Evolutionary conservation across 1,284 basidiomycete species (phyloP).

Genomic region (Tilletia horrida): DNA sequence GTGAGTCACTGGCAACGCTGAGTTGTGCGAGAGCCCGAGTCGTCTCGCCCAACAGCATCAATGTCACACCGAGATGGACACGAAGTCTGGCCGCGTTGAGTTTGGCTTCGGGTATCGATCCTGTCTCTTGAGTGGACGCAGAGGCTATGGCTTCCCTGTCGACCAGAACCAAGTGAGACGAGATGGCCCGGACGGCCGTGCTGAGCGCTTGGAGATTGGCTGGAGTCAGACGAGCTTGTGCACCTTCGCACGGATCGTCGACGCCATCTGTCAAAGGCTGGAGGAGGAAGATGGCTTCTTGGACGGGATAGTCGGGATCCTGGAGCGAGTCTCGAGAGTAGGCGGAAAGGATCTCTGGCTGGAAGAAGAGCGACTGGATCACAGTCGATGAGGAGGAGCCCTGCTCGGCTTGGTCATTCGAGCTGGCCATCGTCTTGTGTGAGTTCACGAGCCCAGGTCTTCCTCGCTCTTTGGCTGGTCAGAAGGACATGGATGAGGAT

Average conservation of each 20-base stretch:
- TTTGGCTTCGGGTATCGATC: not conserved
- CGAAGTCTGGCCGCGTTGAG: not conserved
- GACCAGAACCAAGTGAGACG: not conserved
- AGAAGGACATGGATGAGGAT: no score
- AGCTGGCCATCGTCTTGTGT: no score
- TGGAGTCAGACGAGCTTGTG: not conserved
- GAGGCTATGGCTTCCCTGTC: not conserved
- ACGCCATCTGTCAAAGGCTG: not conserved
- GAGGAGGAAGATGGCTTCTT: conserved; percentile 1
- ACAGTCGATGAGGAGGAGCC: not conserved
- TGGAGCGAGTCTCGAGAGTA: conserved; percentile 13
- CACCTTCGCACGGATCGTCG: not conserved
- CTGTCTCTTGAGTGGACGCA: not conserved
- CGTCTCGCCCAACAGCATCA: not conserved
- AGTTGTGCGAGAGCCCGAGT: conserved; percentile 2
- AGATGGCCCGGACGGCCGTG: not conserved
- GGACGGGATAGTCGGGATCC: not conserved
- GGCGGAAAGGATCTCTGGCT: not conserved
- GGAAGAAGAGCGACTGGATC: conserved; percentile 12
- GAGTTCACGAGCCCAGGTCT: no score
- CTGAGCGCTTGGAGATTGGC: conserved; percentile 8
- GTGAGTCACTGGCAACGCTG: conserved; percentile 6
- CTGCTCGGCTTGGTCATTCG: no score
- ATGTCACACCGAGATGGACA: not conserved
- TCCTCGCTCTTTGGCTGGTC: no score